A percentile compares a stretch with the other conserved stretches of the same genome.
Conservation (phyloP, 306 rosid genomes). For the Lupinus albus region DNA sequence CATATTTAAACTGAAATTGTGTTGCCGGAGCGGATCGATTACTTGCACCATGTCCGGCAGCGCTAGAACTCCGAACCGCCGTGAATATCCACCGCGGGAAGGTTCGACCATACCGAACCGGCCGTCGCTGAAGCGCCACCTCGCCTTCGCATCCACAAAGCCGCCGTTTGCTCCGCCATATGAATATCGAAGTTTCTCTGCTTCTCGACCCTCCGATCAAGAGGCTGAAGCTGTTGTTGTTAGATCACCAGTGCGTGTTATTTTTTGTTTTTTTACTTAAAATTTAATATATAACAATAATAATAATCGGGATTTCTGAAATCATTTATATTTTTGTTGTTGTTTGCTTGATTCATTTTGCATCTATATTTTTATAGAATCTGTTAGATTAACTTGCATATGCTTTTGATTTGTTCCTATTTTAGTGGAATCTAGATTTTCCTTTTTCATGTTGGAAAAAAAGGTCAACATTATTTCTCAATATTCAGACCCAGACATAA, state of each 20-base stretch:
- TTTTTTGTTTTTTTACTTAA: background rate
- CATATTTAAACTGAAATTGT: background rate
- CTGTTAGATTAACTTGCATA: background rate
- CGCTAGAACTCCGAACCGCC: slow-evolving; percentile 65
- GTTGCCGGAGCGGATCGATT: slow-evolving; percentile 16
- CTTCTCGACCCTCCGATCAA: slow-evolving; percentile 53
- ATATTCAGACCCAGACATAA: background rate
- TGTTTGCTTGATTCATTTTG: background rate
- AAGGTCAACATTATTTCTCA: background rate
- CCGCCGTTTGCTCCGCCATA: slow-evolving; percentile 75
- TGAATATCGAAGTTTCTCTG: slow-evolving; percentile 71
- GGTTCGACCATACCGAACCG: slow-evolving; percentile 44
- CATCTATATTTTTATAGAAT: background rate
- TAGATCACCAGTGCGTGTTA: slow-evolving; percentile 63
- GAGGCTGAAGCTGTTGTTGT: slow-evolving; percentile 70
- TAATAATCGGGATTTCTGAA: background rate
- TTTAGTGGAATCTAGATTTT: background rate
- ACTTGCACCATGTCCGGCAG: slow-evolving; percentile 62
- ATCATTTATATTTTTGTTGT: background rate
- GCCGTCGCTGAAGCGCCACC: slow-evolving; percentile 76
- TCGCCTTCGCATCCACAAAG: slow-evolving; percentile 68
- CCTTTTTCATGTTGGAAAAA: background rate
- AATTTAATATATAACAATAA: slow-evolving; percentile 8
- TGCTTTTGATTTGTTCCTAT: background rate
- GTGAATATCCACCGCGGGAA: slow-evolving; percentile 45